A percentile compares a stretch with the other conserved stretches of the same genome.
phyloP scores from a whole-genome alignment of 73 alveolate species.

The Symbiodinium pilosum region DNA sequence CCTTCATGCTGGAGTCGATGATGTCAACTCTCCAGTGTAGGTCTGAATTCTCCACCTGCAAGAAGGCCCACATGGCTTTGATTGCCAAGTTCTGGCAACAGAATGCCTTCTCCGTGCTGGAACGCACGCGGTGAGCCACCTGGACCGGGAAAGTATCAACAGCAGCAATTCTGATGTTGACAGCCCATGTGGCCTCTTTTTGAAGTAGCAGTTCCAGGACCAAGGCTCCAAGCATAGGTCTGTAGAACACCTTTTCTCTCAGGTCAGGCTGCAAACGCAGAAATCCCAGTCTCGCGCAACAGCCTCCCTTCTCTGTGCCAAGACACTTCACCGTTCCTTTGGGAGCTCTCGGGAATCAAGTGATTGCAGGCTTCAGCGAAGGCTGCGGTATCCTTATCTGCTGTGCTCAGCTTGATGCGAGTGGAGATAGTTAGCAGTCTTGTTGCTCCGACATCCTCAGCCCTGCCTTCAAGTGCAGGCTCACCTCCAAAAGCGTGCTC shows the following conservation, averaged over 20 bases:
- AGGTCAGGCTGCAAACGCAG: neutral
- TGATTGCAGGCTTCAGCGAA: neutral
- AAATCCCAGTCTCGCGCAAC: too few relatives aligned
- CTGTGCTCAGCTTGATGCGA: too few relatives aligned
- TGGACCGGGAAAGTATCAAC: neutral
- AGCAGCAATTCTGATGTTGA: neutral
- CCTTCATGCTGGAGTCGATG: conserved; percentile 4
- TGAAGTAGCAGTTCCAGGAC: neutral
- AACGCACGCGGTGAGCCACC: conserved; percentile 13
- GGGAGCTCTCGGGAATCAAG: neutral
- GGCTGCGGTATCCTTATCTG: neutral
- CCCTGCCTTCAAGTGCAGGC: neutral
- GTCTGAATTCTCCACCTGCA: neutral
- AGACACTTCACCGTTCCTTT: neutral
- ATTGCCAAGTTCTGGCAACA: too few relatives aligned
- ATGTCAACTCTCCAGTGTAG: neutral
- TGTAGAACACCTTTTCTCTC: neutral
- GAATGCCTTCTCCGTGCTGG: neutral
- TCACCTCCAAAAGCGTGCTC: too few relatives aligned
- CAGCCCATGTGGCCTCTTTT: neutral
- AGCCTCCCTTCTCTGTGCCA: neutral
- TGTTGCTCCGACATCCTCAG: too few relatives aligned
- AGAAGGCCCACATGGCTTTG: too few relatives aligned
- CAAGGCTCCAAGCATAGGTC: neutral
- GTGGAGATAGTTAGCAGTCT: too few relatives aligned